phyloP scores from a whole-genome alignment of 306 rosid genomes.

The Medicago arabica region DNA sequence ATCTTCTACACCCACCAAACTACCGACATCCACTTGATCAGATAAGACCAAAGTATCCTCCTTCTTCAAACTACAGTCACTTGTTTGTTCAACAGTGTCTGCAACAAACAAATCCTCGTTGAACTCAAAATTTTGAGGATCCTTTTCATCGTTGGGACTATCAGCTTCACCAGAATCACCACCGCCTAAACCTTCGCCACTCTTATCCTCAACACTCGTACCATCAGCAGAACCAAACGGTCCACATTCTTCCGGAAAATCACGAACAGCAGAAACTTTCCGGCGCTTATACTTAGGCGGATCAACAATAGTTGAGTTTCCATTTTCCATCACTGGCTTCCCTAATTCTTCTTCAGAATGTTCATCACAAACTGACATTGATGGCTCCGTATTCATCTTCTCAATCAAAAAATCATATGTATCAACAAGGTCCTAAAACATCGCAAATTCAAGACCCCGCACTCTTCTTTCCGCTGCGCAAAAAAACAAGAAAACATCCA shows the following conservation, averaged over 20 bases:
- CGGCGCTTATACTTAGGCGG: constrained; percentile 56
- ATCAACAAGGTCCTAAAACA: too few relatives aligned
- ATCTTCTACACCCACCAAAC: constrained; percentile 11
- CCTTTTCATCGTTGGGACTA: constrained; percentile 17
- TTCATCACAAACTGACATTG: too few relatives aligned
- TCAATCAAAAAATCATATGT: too few relatives aligned
- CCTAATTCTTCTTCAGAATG: too few relatives aligned
- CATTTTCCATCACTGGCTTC: too few relatives aligned
- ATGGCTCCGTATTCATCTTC: too few relatives aligned
- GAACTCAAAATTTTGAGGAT: constrained; percentile 30
- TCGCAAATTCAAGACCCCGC: too few relatives aligned
- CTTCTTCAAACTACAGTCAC: constrained; percentile 16
- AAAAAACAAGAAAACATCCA: too few relatives aligned
- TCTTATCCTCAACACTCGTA: constrained; percentile 34
- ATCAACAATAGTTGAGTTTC: constrained; percentile 36
- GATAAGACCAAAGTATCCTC: neutral
- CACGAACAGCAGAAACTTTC: constrained; percentile 22
- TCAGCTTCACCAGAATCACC: constrained; percentile 12
- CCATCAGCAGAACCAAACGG: constrained; percentile 36
- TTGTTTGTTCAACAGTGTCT: constrained; percentile 22
- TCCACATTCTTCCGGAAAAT: too few relatives aligned
- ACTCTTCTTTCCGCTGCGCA: too few relatives aligned
- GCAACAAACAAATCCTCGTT: constrained; percentile 12
- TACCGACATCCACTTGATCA: neutral
- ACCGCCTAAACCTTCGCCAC: neutral